Conservation (phyloP, 805 yeast species). For the Wickerhamiella kazuoi region DNA sequence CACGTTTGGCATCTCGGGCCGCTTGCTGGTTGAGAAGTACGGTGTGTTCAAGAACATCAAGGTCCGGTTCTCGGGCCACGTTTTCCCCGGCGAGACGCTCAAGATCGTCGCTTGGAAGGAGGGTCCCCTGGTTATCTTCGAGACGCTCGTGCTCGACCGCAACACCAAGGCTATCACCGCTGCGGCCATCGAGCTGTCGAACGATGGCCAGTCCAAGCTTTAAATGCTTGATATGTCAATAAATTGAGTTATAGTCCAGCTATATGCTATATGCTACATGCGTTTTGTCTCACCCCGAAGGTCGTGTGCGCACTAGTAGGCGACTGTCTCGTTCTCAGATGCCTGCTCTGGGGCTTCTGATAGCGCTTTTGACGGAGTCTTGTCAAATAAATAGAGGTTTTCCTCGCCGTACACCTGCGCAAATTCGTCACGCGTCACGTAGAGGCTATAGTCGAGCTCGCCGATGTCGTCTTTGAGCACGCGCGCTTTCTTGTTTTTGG, state of each 20-base stretch:
- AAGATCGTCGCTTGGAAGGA: conserved; percentile 71
- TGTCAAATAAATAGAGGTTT: conserved; percentile 7
- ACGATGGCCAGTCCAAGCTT: conserved; percentile 14
- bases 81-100: conserved; percentile 86
- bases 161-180: conserved; percentile 61
- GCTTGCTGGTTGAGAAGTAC: conserved; percentile 56
- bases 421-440: conserved; percentile 36
- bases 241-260: no score
- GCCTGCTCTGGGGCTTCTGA: no score
- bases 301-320: no score
- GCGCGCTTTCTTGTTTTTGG: conserved; percentile 47
- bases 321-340: no score
- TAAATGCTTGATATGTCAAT: no score
- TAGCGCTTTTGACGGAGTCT: no score
- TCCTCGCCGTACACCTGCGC: conserved; percentile 31
- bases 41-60: conserved; percentile 75
- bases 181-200: conserved; percentile 57
- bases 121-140: conserved; percentile 56
- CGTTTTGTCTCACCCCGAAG: no score
- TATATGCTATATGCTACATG: no score
- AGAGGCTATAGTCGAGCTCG: conserved; percentile 37
- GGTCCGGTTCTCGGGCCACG: conserved; percentile 78
- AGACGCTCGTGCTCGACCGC: conserved; percentile 65
- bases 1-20: conserved; percentile 65
- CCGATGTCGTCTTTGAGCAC: conserved; percentile 34